Evolutionary conservation across 164 flowering plant genomes (phyloP).

Genomic region (Nymphaea colorata): DNA sequence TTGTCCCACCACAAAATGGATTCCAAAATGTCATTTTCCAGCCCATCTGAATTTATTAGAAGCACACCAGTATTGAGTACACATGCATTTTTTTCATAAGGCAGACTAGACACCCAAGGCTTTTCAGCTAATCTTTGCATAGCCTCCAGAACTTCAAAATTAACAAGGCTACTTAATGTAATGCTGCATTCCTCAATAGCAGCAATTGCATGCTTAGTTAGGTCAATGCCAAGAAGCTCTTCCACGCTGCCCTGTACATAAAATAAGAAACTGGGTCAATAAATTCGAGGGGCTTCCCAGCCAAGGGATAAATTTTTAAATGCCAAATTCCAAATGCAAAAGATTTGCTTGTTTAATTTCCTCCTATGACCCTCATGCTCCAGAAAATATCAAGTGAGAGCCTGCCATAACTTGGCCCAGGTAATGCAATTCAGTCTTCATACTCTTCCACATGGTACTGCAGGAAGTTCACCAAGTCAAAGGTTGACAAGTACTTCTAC

Average conservation of each 20-base stretch:
- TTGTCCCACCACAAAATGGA: conserved; percentile 25
- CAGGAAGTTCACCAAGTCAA: no score
- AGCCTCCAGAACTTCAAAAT: conserved; percentile 22
- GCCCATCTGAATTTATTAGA: conserved; percentile 16
- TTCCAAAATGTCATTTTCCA: conserved; percentile 15
- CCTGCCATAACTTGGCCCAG: neutral
- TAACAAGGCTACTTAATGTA: conserved; percentile 13
- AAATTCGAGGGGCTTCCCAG: neutral
- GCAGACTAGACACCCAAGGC: conserved; percentile 26
- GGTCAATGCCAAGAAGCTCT: conserved; percentile 19
- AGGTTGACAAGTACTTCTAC: no score
- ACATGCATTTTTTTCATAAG: conserved; percentile 18
- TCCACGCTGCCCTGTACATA: conserved; percentile 23
- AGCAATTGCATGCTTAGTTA: conserved; percentile 20
- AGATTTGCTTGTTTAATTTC: neutral
- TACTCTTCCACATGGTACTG: neutral
- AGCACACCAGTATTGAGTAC: conserved; percentile 17
- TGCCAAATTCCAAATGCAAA: neutral
- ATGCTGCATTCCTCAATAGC: conserved; percentile 27
- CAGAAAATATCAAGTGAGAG: neutral
- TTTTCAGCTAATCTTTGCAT: conserved; percentile 28
- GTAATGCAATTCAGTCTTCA: neutral
- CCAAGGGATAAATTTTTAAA: neutral
- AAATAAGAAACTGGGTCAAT: neutral
- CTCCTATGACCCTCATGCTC: neutral